Evolutionary conservation across 306 rosid species (phyloP).

Genomic region (Alnus glutinosa): DNA sequence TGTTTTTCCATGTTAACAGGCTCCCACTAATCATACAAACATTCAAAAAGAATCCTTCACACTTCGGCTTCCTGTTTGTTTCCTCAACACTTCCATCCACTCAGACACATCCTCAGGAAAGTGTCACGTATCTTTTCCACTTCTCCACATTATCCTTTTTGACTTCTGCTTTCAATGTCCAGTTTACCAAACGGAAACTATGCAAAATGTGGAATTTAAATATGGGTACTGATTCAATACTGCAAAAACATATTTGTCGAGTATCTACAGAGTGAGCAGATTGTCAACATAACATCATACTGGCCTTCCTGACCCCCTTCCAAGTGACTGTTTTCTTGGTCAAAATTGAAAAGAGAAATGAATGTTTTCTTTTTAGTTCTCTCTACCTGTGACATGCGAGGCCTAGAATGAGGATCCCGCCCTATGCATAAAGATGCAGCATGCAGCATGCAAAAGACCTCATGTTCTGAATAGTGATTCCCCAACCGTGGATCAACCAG

Average conservation of each 20-base stretch:
- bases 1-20: neutral
- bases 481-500: slow-evolving; percentile 87
- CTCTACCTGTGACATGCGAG: slow-evolving; percentile 95
- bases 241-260: neutral
- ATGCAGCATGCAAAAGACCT: slow-evolving; percentile 87
- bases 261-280: neutral
- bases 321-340: neutral
- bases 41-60: neutral
- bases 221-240: neutral
- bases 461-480: slow-evolving; percentile 64
- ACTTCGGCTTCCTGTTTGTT: neutral
- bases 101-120: neutral
- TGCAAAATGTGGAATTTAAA: neutral
- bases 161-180: neutral
- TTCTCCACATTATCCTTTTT: neutral
- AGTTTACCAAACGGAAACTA: neutral
- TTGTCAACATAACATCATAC: neutral
- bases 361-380: neutral
- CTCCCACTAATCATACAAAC: neutral
- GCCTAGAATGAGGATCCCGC: slow-evolving; percentile 86
- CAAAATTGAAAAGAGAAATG: neutral
- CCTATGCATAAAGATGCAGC: slow-evolving; percentile 92
- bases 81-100: neutral
- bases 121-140: no score
- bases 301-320: neutral